A percentile compares a stretch with the other conserved stretches of the same genome.
phyloP scores from a whole-genome alignment of 176 grass and related monocot species.

The Canna indica region DNA sequence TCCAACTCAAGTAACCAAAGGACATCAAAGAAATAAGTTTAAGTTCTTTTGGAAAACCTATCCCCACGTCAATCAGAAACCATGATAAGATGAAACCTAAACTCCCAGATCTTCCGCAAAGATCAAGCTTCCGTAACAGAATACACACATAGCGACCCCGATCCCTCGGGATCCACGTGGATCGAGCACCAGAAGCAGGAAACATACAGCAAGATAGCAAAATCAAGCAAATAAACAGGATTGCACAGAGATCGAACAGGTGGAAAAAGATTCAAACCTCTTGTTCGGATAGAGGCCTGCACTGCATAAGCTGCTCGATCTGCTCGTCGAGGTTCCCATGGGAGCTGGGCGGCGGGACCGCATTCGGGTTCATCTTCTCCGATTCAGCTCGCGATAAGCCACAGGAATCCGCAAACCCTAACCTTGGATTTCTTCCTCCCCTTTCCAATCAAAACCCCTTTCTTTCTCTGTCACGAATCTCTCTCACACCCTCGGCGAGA shows the following conservation, averaged over 20 bases:
- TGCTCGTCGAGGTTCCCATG: conserved; percentile 89
- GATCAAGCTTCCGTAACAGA: neutral
- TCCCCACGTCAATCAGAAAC: too few species aligned
- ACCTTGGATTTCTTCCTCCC: conserved; percentile 57
- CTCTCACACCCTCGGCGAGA: neutral
- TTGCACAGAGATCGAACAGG: neutral
- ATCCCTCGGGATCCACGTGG: neutral
- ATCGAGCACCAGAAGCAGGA: neutral
- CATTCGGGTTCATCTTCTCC: conserved; percentile 12
- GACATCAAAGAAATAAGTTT: too few species aligned
- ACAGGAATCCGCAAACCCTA: conserved; percentile 6
- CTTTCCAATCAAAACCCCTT: neutral
- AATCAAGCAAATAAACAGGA: neutral
- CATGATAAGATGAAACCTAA: too few species aligned
- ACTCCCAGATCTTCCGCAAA: neutral
- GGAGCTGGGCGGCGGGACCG: conserved; percentile 34
- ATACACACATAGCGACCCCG: neutral
- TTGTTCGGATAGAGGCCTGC: conserved; percentile 84
- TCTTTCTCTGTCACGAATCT: neutral
- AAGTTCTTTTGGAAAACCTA: too few species aligned
- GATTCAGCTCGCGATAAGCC: neutral
- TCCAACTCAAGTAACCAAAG: too few species aligned
- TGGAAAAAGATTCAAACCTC: conserved; percentile 36
- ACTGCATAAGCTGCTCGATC: conserved; percentile 97
- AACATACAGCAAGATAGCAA: neutral